Conservation (phyloP, 2,329 filamentous ascomycete genomes). For the Alternaria conjuncta region DNA sequence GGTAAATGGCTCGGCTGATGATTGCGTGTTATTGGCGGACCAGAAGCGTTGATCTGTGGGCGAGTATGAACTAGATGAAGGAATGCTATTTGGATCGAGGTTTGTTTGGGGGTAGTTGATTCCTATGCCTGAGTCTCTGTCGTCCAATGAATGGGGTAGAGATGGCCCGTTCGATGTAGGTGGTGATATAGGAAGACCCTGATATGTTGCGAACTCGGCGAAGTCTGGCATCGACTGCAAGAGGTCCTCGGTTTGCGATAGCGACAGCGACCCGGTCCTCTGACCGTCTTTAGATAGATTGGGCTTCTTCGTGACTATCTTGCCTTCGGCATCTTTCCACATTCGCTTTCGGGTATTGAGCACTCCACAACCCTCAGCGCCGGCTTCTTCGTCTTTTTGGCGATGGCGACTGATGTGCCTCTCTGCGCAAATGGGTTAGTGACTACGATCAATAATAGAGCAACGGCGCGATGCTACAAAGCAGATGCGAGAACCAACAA, state of each 20-base stretch:
- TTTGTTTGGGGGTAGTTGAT: slow-evolving; percentile 24
- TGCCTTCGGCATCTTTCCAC: slow-evolving; percentile 62
- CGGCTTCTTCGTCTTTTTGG: slow-evolving; percentile 63
- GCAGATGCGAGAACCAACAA: not conserved
- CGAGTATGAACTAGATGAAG: slow-evolving; percentile 29
- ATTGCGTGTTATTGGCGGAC: slow-evolving; percentile 37
- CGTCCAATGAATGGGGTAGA: slow-evolving; percentile 33
- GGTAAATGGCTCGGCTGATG: slow-evolving; percentile 33
- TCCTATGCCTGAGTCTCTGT: slow-evolving; percentile 37
- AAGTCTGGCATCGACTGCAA: slow-evolving; percentile 32
- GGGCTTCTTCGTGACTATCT: slow-evolving; percentile 57
- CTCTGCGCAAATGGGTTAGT: slow-evolving; percentile 50
- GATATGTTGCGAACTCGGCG: slow-evolving; percentile 23
- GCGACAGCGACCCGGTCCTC: slow-evolving; percentile 7
- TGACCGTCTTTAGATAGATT: slow-evolving; percentile 19
- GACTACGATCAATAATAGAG: not conserved
- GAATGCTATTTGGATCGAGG: slow-evolving; percentile 25
- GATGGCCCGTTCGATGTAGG: slow-evolving; percentile 42
- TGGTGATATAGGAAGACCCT: slow-evolving; percentile 42
- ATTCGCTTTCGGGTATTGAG: slow-evolving; percentile 60
- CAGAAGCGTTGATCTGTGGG: slow-evolving; percentile 41
- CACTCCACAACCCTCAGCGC: slow-evolving; percentile 58
- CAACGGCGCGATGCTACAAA: not conserved
- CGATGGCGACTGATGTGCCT: slow-evolving; percentile 63
- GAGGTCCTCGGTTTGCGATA: slow-evolving; percentile 11